Base-by-base conservation (phyloP, 352 stramenopile genomes). In the Globisporangium sylvaticum region DNA sequence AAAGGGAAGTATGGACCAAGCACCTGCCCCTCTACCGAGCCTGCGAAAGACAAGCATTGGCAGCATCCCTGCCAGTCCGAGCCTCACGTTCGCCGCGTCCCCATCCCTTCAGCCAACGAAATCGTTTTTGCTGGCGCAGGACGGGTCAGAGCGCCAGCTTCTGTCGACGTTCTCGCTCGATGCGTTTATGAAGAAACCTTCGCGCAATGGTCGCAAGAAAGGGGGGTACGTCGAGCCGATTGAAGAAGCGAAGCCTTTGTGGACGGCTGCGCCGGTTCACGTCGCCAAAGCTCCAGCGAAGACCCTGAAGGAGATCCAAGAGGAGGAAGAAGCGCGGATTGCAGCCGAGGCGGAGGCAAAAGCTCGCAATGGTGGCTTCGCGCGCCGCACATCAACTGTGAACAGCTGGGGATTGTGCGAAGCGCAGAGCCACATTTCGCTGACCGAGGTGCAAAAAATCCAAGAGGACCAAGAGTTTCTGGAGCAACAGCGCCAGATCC, bases 401-500 rank as follows among this genome's bases (percentile, higher is more conserved):
- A 92, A 92, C 58, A 90, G 84, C 48, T 92, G 84, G 84, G 84
- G 84, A 0, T 52, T 91, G 4, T 83, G 77, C 18, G 74, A 81
- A 20, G 34, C 74, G 20, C 72, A 73, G 22, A 58, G 67, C 29
- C 77, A 84, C 61, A 73, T 92, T 5, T 90, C 84, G 42, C 74
- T 92, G 22, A 71, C 79, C 1, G 82, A 90, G 50, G 72, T 92
- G 4, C 84, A 92, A 62, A 74, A 81, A 44, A 58, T 87, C 20
- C 76, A 92, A 57, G 79, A 80, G 32, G 73, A 92, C 53, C 79
- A 92, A 59, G 77, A 80, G 9, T 80, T 90, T 37, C 4, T 92
- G 32, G 80, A 86, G 65, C 72, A 89, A 60, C 84, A 91, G 68
- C 79, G 71, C n/a, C 74, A 83, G 64, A 91, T 91, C 18, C 60